Evolutionary conservation across 2,329 filamentous ascomycete genomes (phyloP).

Genomic region (Didymella arachidicola): DNA sequence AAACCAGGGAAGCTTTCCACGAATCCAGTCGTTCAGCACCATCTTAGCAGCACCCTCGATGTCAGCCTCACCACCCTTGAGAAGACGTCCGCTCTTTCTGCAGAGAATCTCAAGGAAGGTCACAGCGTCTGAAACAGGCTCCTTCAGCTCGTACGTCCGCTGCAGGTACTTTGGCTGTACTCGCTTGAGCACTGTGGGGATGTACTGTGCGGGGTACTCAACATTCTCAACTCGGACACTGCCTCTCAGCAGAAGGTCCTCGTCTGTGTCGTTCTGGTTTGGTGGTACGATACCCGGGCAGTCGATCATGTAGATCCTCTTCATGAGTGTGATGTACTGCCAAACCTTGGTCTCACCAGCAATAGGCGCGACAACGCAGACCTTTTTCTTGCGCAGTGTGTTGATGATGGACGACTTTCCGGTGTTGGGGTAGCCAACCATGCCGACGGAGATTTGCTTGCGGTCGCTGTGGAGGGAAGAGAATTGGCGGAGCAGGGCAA

Average conservation of each 20-base stretch:
- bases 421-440: conserved; percentile 90
- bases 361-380: conserved; percentile 91
- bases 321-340: conserved; percentile 97
- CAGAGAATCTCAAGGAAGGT: conserved; percentile 89
- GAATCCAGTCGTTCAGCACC: conserved; percentile 93
- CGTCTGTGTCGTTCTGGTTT: conserved; percentile 79
- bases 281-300: conserved; percentile 96
- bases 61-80: conserved; percentile 94
- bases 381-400: conserved; percentile 91
- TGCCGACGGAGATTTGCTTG: conserved; percentile 92
- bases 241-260: conserved; percentile 87
- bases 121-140: conserved; percentile 74
- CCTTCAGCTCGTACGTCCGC: conserved; percentile 87
- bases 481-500: conserved; percentile 91
- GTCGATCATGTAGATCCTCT: conserved; percentile 92
- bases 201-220: conserved; percentile 95
- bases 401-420: conserved; percentile 99
- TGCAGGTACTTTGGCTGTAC: conserved; percentile 90
- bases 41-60: conserved; percentile 95
- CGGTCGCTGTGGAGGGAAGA: conserved; percentile 86
- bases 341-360: conserved; percentile 97
- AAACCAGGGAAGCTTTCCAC: conserved; percentile 97
- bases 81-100: conserved; percentile 81
- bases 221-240: conserved; percentile 96
- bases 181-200: conserved; percentile 78